These are phyloP conservation scores for Cyclanthera cordifolia DNA, from an alignment of 306 rosid species.

Conservation along the genomic window DNA sequence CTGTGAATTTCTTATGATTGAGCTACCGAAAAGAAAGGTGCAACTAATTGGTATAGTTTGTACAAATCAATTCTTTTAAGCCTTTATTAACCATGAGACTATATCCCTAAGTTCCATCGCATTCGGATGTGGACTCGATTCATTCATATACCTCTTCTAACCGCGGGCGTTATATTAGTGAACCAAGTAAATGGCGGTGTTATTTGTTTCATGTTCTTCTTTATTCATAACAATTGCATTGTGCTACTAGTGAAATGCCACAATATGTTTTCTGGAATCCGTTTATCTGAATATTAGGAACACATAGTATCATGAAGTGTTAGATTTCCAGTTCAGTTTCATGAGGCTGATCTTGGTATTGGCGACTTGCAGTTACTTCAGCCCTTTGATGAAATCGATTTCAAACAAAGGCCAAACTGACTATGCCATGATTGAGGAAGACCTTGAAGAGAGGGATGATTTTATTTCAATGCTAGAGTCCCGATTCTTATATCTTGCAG, in stretches of 20 bases:
- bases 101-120: too few species aligned
- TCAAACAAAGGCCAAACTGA: constrained; percentile 38
- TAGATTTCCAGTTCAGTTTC: constrained; percentile 4
- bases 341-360: constrained; percentile 10
- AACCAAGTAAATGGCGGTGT: too few species aligned
- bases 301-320: neutral
- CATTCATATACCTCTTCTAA: too few species aligned
- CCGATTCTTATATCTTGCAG: constrained; percentile 78
- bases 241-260: neutral
- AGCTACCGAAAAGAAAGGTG: too few species aligned
- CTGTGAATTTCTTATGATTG: too few species aligned
- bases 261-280: neutral
- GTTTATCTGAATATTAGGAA: neutral
- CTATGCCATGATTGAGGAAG: constrained; percentile 54
- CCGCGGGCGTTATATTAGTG: too few species aligned
- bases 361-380: constrained; percentile 58
- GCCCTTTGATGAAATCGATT: constrained; percentile 82
- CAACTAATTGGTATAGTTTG: too few species aligned
- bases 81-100: too few species aligned
- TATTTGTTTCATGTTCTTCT: too few species aligned
- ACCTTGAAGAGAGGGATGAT: constrained; percentile 58
- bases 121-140: too few species aligned
- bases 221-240: neutral
- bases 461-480: constrained; percentile 63
- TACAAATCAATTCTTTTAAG: too few species aligned